A percentile compares a stretch with the other conserved stretches of the same genome.
Evolutionary conservation across 805 yeast genomes (phyloP).

Genomic region (Candida ovalis): DNA sequence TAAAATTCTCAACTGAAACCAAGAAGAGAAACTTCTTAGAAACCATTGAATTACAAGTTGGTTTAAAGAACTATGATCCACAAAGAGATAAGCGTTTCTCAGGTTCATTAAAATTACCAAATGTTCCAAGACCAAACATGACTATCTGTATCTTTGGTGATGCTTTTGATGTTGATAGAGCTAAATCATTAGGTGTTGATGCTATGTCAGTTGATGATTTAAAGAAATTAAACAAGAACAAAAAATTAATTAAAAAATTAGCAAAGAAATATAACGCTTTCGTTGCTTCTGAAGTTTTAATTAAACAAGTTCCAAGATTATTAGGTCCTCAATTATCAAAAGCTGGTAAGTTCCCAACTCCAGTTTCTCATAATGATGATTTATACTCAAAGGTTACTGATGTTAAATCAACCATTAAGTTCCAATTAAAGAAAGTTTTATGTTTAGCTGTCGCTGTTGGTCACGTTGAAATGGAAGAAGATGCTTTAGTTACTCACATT

Average conservation of each 20-base stretch:
- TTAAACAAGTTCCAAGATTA: conserved; percentile 99
- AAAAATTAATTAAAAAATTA: conserved; percentile 98
- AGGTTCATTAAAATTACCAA: conserved; percentile 97
- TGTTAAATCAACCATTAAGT: conserved; percentile 99
- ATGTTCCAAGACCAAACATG: conserved; percentile 99
- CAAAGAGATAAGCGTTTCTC: conserved; percentile 99
- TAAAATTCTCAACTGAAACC: conserved; percentile 86
- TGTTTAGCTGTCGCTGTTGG: conserved; percentile 99
- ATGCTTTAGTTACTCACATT: conserved; percentile 92
- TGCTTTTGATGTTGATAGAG: conserved; percentile 99
- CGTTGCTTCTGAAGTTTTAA: conserved; percentile 98
- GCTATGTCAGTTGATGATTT: conserved; percentile 99
- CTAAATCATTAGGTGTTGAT: conserved; percentile 98
- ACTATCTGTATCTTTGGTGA: conserved; percentile 99
- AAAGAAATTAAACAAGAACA: conserved; percentile 99
- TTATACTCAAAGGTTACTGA: conserved; percentile 93
- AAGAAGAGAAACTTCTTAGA: conserved; percentile 99
- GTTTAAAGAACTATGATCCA: conserved; percentile 99
- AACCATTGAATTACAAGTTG: conserved; percentile 99
- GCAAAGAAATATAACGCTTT: conserved; percentile 99
- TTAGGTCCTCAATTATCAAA: conserved; percentile 99
- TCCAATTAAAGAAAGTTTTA: conserved; percentile 99
- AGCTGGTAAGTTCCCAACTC: conserved; percentile 99
- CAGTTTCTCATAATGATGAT: conserved; percentile 99
- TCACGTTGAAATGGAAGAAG: conserved; percentile 99